phyloP scores from a whole-genome alignment of 2,329 filamentous ascomycete genomes.

The Epichloe typhina region DNA sequence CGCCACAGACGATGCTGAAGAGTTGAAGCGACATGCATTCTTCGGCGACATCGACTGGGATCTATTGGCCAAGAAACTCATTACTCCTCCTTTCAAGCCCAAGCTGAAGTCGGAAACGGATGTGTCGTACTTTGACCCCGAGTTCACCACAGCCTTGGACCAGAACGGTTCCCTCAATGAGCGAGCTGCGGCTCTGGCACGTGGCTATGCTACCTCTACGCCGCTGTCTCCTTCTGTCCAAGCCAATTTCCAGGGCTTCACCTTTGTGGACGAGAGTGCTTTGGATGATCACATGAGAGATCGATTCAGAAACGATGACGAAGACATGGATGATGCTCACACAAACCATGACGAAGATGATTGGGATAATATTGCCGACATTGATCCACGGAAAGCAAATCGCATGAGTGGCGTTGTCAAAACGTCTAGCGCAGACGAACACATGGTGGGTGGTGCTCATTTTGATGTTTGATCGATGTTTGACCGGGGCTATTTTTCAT shows the following conservation, averaged over 20 bases:
- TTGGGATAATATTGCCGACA: slow-evolving; percentile 46
- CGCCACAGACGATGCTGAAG: slow-evolving; percentile 79
- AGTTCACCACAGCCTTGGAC: slow-evolving; percentile 91
- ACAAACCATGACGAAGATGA: slow-evolving; percentile 33
- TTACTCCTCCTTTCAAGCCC: slow-evolving; percentile 94
- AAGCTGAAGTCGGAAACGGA: slow-evolving; percentile 93
- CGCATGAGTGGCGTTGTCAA: slow-evolving; percentile 53
- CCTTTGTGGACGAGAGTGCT: slow-evolving; percentile 94
- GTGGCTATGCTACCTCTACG: slow-evolving; percentile 77
- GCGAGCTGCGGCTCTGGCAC: slow-evolving; percentile 72
- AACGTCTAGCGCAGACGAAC: slow-evolving; percentile 44
- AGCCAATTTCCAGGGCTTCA: slow-evolving; percentile 96
- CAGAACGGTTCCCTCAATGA: slow-evolving; percentile 82
- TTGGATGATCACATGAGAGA: slow-evolving; percentile 72
- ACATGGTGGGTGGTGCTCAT: slow-evolving; percentile 48
- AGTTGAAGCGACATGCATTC: slow-evolving; percentile 89
- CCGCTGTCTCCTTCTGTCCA: slow-evolving; percentile 91
- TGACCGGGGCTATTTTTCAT: slow-evolving; percentile 21
- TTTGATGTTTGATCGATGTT: slow-evolving; percentile 37
- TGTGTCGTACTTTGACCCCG: slow-evolving; percentile 95
- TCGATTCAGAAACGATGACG: slow-evolving; percentile 33
- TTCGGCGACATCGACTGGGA: slow-evolving; percentile 92
- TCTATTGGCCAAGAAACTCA: slow-evolving; percentile 74
- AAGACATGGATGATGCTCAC: slow-evolving; percentile 47
- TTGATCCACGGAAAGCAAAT: slow-evolving; percentile 37